Evolutionary conservation across 2,329 filamentous ascomycete species (phyloP).

Genomic region (Aspergillus floridensis): DNA sequence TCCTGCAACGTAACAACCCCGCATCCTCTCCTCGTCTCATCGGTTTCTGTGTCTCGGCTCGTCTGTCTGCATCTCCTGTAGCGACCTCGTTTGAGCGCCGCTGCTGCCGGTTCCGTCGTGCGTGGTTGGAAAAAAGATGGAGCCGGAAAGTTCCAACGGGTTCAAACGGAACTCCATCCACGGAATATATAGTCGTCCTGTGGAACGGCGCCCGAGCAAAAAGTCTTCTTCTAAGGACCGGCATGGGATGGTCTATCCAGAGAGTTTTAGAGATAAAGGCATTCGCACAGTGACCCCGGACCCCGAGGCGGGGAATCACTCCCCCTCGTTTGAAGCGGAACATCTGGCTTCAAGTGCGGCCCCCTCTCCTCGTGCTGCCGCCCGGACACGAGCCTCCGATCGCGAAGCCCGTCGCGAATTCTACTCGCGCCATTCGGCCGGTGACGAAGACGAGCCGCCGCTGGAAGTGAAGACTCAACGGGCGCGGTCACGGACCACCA

Average conservation of each 20-base stretch:
- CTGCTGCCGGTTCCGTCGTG: slow-evolving; percentile 22
- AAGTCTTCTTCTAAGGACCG: slow-evolving; percentile 48
- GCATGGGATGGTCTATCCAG: slow-evolving; percentile 47
- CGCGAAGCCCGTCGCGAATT: slow-evolving; percentile 33
- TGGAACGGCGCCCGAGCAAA: slow-evolving; percentile 47
- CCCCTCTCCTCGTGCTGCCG: slow-evolving; percentile 37
- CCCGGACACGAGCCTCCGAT: slow-evolving; percentile 34
- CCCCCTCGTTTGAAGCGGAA: slow-evolving; percentile 40
- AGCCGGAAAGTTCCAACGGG: slow-evolving; percentile 41
- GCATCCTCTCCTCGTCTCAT: slow-evolving; percentile 18
- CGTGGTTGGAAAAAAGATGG: slow-evolving; percentile 35
- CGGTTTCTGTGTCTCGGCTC: slow-evolving; percentile 22
- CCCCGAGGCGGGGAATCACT: slow-evolving; percentile 37
- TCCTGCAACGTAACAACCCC: slow-evolving; percentile 25
- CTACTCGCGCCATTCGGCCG: slow-evolving; percentile 29
- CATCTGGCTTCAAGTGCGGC: slow-evolving; percentile 30
- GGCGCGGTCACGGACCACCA: slow-evolving; percentile 42
- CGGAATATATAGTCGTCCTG: slow-evolving; percentile 38
- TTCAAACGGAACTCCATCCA: slow-evolving; percentile 42
- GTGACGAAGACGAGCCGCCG: slow-evolving; percentile 34
- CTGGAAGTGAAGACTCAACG: slow-evolving; percentile 35
- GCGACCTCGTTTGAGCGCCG: slow-evolving; percentile 23
- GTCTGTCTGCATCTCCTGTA: slow-evolving; percentile 27
- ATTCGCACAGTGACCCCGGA: slow-evolving; percentile 50
- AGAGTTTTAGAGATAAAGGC: slow-evolving; percentile 44